Conservation (phyloP, 345 rosid species). For the Trapa bicornis region DNA sequence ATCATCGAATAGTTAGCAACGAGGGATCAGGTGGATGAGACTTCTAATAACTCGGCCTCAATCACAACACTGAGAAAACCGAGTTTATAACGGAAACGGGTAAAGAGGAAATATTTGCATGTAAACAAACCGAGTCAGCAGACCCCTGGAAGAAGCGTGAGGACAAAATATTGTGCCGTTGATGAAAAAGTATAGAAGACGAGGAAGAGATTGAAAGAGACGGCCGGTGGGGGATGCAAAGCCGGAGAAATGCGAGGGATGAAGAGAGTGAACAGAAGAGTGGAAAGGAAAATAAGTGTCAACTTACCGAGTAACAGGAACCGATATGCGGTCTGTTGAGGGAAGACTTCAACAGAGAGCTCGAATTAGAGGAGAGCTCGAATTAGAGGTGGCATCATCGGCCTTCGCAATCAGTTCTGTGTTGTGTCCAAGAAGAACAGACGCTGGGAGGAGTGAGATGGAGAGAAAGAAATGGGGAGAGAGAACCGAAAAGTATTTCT, state of each 20-base stretch:
- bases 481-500: neutral
- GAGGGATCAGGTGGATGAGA: neutral
- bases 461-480: neutral
- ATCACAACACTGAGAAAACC: neutral
- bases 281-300: too few relatives aligned
- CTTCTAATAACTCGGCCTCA: neutral
- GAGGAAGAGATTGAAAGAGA: too few relatives aligned
- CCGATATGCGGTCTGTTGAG: neutral
- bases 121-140: neutral
- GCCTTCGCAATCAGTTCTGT: neutral
- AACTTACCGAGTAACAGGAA: neutral
- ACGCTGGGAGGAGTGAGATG: neutral
- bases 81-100: neutral
- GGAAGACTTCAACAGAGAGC: neutral
- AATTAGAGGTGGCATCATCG: constrained; percentile 5
- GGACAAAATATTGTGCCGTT: neutral
- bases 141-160: neutral
- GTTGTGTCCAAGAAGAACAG: neutral
- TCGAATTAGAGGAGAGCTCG: neutral
- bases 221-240: too few relatives aligned
- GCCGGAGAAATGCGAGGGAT: neutral
- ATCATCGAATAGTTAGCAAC: neutral
- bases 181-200: neutral
- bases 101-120: neutral
- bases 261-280: neutral